These are phyloP conservation scores for Colletotrichum musae DNA, from an alignment of 2,329 filamentous ascomycete genomes.

Conservation along the genomic window DNA sequence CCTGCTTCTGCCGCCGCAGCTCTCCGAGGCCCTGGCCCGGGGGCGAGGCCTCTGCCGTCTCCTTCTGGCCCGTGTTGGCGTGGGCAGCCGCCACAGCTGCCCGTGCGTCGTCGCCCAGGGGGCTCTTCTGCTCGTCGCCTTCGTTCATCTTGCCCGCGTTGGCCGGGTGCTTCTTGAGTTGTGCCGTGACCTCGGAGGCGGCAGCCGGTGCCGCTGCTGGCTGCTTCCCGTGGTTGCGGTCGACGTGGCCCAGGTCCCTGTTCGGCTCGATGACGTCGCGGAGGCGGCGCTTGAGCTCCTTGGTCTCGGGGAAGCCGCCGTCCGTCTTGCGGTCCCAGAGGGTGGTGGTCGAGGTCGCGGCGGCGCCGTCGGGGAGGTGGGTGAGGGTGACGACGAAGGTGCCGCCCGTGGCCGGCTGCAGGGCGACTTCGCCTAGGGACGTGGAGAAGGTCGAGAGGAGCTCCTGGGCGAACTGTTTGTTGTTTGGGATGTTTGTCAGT, in stretches of 20 bases:
- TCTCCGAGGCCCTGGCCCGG: constrained; percentile 1
- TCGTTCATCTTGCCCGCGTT: constrained; percentile 18
- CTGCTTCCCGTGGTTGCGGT: constrained; percentile 61
- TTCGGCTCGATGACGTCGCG: constrained; percentile 86
- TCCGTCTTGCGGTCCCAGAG: constrained; percentile 92
- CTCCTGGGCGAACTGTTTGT: constrained; percentile 87
- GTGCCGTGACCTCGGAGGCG: constrained; percentile 20
- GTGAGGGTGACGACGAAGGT: constrained; percentile 82
- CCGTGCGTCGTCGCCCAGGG: constrained; percentile 27
- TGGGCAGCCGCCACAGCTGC: constrained; percentile 33
- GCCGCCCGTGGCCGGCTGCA: constrained; percentile 88
- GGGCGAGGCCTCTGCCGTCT: constrained; percentile 23
- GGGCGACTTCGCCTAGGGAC: constrained; percentile 86
- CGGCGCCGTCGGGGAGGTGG: constrained; percentile 39
- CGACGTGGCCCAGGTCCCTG: constrained; percentile 86
- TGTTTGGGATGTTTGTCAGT: constrained; percentile 5
- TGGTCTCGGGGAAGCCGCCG: constrained; percentile 94
- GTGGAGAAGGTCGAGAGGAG: constrained; percentile 93
- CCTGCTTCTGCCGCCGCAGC: not conserved
- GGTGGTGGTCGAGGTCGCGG: constrained; percentile 62
- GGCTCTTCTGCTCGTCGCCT: not conserved
- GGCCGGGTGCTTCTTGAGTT: constrained; percentile 33
- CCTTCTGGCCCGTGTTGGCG: constrained; percentile 40
- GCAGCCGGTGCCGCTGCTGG: constrained; percentile 24
- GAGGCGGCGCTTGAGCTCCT: constrained; percentile 88